phyloP scores from a whole-genome alignment of 2,329 filamentous ascomycete genomes.

The Aspergillus pseudotamarii region DNA sequence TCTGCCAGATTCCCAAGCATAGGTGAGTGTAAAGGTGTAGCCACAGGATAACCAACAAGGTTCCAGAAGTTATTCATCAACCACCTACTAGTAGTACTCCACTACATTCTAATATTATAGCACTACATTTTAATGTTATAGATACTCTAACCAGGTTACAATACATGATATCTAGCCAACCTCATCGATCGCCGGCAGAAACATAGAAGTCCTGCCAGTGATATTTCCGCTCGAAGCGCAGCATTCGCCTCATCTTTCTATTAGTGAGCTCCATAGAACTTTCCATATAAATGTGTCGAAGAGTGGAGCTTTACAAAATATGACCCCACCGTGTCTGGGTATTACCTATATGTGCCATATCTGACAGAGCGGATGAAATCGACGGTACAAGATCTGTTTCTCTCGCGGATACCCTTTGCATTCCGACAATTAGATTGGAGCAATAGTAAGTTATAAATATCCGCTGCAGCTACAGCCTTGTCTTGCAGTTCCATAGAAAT shows the following conservation, averaged over 20 bases:
- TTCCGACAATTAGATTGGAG: background rate
- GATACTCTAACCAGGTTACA: background rate
- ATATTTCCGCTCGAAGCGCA: constrained; percentile 63
- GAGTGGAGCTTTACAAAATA: background rate
- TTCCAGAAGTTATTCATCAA: background rate
- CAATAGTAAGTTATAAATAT: background rate
- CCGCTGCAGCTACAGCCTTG: no score
- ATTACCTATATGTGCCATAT: background rate
- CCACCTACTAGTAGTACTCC: no score
- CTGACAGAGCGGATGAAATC: background rate
- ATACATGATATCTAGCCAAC: no score
- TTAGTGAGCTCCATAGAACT: constrained; percentile 52
- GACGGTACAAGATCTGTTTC: background rate
- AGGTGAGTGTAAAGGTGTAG: background rate
- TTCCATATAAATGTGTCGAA: background rate
- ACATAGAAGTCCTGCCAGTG: constrained; percentile 18
- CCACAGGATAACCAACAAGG: background rate
- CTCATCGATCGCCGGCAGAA: background rate
- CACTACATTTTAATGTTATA: background rate
- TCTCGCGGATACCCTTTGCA: background rate
- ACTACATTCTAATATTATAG: no score
- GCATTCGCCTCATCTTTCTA: constrained; percentile 59
- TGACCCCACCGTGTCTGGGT: background rate
- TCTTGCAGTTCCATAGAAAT: no score
- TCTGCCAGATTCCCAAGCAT: background rate